These are phyloP conservation scores for Botrytis galanthina DNA, from an alignment of 2,329 filamentous ascomycete genomes.

Conservation along the genomic window DNA sequence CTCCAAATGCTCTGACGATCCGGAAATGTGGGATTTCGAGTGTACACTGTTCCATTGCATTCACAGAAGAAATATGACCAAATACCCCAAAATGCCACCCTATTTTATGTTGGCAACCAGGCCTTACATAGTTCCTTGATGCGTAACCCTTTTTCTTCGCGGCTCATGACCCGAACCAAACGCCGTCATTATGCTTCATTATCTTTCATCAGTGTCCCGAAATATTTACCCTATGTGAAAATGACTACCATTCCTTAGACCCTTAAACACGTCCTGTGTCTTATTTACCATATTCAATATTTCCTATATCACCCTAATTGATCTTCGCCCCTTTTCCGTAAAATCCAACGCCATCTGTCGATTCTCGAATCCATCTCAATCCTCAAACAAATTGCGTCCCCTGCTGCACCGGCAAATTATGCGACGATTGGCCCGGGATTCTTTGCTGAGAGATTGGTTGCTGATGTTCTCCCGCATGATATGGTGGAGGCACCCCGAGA, in stretches of 20 bases:
- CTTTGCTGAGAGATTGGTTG: background rate
- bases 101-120: constrained; percentile 1
- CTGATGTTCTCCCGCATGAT: background rate
- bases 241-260: background rate
- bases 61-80: background rate
- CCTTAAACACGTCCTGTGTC: background rate
- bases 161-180: background rate
- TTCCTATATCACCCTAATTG: background rate
- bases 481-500: background rate
- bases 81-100: background rate
- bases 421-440: background rate
- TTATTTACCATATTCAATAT: background rate
- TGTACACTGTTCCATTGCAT: background rate
- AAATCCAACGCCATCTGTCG: background rate
- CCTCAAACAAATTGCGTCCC: constrained; percentile 16
- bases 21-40: background rate
- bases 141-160: background rate
- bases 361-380: background rate
- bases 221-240: background rate
- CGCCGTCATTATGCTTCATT: background rate
- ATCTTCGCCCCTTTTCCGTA: too few species aligned
- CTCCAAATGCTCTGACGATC: background rate
- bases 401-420: constrained; percentile 5
- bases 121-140: background rate
- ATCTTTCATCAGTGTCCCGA: background rate